A percentile compares a stretch with the other conserved stretches of the same genome.
Evolutionary conservation across 148 eudicot species (phyloP).

Genomic region (Nepenthes gracilis): DNA sequence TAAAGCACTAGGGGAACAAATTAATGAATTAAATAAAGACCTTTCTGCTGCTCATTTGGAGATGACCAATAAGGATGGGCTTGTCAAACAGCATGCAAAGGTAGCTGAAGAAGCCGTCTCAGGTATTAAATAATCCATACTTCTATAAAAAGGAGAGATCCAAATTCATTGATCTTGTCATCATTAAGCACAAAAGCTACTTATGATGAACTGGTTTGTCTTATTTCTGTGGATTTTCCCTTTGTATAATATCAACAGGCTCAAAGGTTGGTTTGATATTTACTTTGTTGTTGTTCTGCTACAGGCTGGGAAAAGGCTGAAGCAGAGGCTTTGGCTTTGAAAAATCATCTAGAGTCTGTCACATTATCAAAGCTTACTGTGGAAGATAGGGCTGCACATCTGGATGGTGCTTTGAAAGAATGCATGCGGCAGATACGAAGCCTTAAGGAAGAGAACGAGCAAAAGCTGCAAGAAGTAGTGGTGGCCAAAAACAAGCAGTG

Average conservation of each 20-base stretch:
- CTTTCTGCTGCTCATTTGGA: conserved; percentile 63
- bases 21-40: conserved; percentile 57
- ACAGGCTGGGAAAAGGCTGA: conserved; percentile 99
- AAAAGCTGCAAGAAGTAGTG: conserved; percentile 56
- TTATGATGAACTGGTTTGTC: too few relatives aligned
- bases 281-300: background rate
- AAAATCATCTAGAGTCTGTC: conserved; percentile 83
- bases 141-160: too few relatives aligned
- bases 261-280: too few relatives aligned
- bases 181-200: too few relatives aligned
- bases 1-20: conserved; percentile 53
- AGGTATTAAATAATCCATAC: conserved; percentile 26
- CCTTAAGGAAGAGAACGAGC: conserved; percentile 87
- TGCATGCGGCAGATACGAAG: conserved; percentile 92
- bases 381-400: conserved; percentile 81
- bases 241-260: too few relatives aligned
- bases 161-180: too few relatives aligned
- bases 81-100: conserved; percentile 90
- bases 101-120: conserved; percentile 99
- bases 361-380: conserved; percentile 81
- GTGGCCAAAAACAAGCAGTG: conserved; percentile 53
- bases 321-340: conserved; percentile 77
- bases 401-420: conserved; percentile 94
- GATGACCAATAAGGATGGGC: conserved; percentile 63
- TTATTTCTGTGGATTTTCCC: too few relatives aligned